Evolutionary conservation across 805 yeast genomes (phyloP).

Genomic region (Starmerella etchellsii): DNA sequence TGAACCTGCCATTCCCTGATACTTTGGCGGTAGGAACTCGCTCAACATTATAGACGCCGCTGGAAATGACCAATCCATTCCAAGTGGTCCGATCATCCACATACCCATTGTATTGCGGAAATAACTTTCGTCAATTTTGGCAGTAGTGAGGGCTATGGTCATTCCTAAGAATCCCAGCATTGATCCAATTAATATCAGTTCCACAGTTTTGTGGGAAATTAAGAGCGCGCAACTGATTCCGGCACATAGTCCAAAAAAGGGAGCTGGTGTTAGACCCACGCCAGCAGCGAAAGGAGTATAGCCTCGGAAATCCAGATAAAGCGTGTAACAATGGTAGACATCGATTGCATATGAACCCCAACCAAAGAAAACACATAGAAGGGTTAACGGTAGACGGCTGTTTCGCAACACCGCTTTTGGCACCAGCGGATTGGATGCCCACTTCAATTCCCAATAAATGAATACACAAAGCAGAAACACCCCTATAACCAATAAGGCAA

Average conservation of each 20-base stretch:
- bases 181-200: slow-evolving; percentile 38
- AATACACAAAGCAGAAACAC: slow-evolving; percentile 34
- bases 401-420: slow-evolving; percentile 40
- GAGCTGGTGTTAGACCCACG: slow-evolving; percentile 35
- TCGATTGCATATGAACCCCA: slow-evolving; percentile 73
- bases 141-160: slow-evolving; percentile 37
- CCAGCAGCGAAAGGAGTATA: slow-evolving; percentile 37
- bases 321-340: slow-evolving; percentile 49
- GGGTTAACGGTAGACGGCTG: slow-evolving; percentile 33
- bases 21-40: slow-evolving; percentile 43
- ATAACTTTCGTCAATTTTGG: slow-evolving; percentile 47
- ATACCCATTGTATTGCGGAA: slow-evolving; percentile 47
- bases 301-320: slow-evolving; percentile 38
- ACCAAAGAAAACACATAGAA: slow-evolving; percentile 44
- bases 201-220: slow-evolving; percentile 37
- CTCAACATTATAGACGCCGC: slow-evolving; percentile 53
- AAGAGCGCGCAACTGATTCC: slow-evolving; percentile 40
- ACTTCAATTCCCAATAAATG: slow-evolving; percentile 36
- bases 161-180: slow-evolving; percentile 46
- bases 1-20: slow-evolving; percentile 71
- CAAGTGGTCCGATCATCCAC: slow-evolving; percentile 47
- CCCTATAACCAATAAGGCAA: slow-evolving; percentile 42
- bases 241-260: slow-evolving; percentile 44
- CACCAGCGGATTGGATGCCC: slow-evolving; percentile 39
- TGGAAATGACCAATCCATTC: slow-evolving; percentile 69